Evolutionary conservation across 208 protist species (phyloP).

Genomic region (Trichomonas tenax): DNA sequence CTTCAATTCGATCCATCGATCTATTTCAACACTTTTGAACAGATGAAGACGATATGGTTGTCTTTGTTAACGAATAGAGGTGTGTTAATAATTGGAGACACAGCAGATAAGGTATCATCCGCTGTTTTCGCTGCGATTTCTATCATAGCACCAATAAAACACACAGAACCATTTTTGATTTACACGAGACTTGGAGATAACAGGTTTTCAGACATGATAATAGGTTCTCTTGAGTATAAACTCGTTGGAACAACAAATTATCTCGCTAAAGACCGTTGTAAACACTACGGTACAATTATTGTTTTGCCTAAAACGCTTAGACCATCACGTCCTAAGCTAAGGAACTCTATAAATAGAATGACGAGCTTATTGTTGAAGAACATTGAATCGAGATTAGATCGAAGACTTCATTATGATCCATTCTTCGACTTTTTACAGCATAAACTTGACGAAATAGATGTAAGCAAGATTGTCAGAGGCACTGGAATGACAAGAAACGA

Average conservation of each 20-base stretch:
- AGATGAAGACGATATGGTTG: not conserved
- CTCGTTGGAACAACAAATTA: conserved; percentile 1
- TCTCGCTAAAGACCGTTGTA: not conserved
- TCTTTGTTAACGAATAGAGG: not conserved
- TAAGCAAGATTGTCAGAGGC: not conserved
- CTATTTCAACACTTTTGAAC: not conserved
- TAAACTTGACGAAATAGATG: not conserved
- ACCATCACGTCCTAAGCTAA: not conserved
- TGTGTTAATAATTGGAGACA: not conserved
- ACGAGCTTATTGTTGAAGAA: not conserved
- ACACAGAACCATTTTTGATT: not conserved
- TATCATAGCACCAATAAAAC: not conserved
- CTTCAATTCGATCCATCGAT: not conserved
- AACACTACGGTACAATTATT: not conserved
- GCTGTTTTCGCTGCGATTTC: not conserved
- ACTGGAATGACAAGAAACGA: not conserved
- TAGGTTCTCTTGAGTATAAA: not conserved
- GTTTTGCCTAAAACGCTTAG: not conserved
- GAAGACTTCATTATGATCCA: not conserved
- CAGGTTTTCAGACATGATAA: not conserved
- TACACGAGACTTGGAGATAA: not conserved
- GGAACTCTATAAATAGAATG: not conserved
- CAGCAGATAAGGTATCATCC: not conserved
- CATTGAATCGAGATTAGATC: not conserved
- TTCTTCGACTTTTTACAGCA: not conserved